These are phyloP conservation scores for Penicillium fuscoglaucum DNA, from an alignment of 2,329 filamentous ascomycete genomes.

Conservation along the genomic window DNA sequence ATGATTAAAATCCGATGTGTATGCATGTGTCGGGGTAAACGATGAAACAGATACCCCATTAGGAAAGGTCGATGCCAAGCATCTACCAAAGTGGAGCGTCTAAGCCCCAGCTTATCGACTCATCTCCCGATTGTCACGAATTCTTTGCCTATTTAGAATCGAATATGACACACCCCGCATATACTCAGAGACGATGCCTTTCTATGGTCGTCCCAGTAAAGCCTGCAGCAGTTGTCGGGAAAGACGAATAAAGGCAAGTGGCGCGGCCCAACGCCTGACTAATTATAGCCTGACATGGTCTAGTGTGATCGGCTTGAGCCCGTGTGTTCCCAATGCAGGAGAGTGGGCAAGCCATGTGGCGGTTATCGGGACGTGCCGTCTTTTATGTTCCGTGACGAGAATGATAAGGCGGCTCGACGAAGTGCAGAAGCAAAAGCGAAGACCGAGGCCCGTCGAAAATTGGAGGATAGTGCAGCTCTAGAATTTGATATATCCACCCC, in stretches of 20 bases:
- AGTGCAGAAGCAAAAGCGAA: constrained; percentile 24
- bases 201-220: constrained; percentile 28
- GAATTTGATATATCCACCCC: constrained; percentile 1
- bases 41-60: constrained; percentile 18
- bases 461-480: constrained; percentile 2
- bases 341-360: constrained; percentile 31
- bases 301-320: constrained; percentile 34
- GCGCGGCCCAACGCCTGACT: background rate
- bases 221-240: constrained; percentile 28
- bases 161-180: background rate
- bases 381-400: constrained; percentile 34
- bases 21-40: background rate
- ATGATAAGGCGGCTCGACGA: constrained; percentile 25
- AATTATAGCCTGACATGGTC: constrained; percentile 1
- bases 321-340: constrained; percentile 35
- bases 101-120: background rate
- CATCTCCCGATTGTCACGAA: constrained; percentile 10
- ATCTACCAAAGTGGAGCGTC: background rate
- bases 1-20: background rate
- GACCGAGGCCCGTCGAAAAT: constrained; percentile 17
- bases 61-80: constrained; percentile 13
- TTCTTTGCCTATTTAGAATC: constrained; percentile 17
- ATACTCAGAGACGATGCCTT: constrained; percentile 22
- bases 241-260: constrained; percentile 29
- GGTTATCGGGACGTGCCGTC: constrained; percentile 34